phyloP scores from a whole-genome alignment of 208 protist genomes.

The Acanthamoeba sp. region DNA sequence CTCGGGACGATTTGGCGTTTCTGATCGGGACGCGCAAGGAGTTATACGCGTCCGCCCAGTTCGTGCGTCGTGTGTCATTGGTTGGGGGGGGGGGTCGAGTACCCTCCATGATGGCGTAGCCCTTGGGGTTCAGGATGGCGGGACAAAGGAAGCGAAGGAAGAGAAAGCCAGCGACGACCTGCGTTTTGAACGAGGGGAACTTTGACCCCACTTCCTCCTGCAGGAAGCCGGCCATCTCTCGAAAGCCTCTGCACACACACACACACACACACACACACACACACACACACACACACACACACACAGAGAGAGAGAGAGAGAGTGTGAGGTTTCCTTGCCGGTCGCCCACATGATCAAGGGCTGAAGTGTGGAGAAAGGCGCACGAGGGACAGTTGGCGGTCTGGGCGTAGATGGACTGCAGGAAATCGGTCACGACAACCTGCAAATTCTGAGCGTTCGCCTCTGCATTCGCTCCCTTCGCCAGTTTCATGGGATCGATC shows the following conservation, averaged over 20 bases:
- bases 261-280: too few relatives aligned
- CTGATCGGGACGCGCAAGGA: neutral
- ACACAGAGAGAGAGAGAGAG: too few relatives aligned
- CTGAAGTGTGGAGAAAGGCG: neutral
- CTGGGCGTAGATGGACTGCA: neutral
- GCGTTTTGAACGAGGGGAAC: neutral
- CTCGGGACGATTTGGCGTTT: neutral
- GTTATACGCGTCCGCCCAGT: too few relatives aligned
- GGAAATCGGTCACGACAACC: neutral
- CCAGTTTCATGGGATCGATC: neutral
- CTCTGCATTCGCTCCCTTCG: neutral
- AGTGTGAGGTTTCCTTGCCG: neutral
- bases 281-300: too few relatives aligned
- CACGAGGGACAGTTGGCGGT: neutral
- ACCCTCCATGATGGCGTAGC: slow-evolving; percentile 22
- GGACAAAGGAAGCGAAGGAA: slow-evolving; percentile 52
- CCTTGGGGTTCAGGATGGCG: slow-evolving; percentile 34
- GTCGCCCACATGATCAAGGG: too few relatives aligned
- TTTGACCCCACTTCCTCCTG: neutral
- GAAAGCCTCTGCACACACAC: neutral
- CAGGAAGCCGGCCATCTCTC: neutral
- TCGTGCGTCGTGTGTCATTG: too few relatives aligned
- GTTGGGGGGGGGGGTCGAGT: too few relatives aligned
- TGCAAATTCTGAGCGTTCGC: slow-evolving; percentile 4
- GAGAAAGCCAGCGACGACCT: slow-evolving; percentile 24